Conservation (phyloP, 345 rosid species). For the Salix brachista region DNA sequence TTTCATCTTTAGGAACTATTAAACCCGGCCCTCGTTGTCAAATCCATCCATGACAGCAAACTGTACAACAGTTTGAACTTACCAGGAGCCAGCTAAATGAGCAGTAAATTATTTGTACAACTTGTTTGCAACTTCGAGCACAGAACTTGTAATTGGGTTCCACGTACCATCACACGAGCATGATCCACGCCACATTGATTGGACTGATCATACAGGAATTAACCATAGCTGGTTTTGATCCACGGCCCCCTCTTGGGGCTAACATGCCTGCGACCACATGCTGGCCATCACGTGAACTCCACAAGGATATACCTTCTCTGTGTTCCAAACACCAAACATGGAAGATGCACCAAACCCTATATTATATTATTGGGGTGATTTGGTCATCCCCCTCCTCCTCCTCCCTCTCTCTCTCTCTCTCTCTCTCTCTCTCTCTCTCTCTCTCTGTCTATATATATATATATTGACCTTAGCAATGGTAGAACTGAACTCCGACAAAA, state of each 20-base stretch:
- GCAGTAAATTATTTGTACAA: not conserved
- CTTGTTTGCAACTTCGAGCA: too few relatives aligned
- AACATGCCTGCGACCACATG: conserved; percentile 10
- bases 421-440: not conserved
- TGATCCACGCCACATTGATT: not conserved
- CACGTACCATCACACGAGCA: conserved; percentile 7
- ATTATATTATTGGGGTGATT: not conserved
- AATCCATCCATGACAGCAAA: conserved; percentile 1
- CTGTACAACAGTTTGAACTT: not conserved
- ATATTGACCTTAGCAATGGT: conserved; percentile 14
- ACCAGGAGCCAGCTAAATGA: conserved; percentile 6
- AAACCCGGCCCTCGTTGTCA: not conserved
- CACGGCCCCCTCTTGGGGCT: not conserved
- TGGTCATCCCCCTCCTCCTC: too few relatives aligned
- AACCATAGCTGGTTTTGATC: not conserved
- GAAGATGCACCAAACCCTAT: not conserved
- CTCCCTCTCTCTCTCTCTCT: not conserved
- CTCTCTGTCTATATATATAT: too few relatives aligned
- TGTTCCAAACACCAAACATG: conserved; percentile 12
- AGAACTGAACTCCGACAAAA: conserved; percentile 38
- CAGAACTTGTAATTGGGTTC: not conserved
- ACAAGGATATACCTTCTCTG: conserved; percentile 12
- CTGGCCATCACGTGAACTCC: conserved; percentile 42
- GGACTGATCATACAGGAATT: not conserved
- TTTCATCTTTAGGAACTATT: not conserved